These are phyloP conservation scores for Paramyrothecium roridum DNA, from an alignment of 2,329 filamentous ascomycete species.

Conservation along the genomic window DNA sequence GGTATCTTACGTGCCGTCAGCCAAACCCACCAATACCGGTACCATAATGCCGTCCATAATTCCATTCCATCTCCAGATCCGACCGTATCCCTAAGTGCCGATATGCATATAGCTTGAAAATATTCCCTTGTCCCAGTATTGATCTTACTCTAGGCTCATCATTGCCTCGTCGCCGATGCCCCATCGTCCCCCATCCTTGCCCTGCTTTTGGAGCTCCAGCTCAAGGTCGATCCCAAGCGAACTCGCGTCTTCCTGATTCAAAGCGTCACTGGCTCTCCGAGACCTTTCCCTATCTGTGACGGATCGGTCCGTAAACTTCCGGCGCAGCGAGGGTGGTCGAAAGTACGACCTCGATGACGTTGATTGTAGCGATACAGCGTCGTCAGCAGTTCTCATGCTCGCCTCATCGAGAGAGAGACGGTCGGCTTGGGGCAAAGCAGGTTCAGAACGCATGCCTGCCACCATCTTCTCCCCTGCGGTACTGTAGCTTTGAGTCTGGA, in stretches of 20 bases:
- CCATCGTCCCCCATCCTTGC: conserved; percentile 61
- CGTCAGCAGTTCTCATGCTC: conserved; percentile 30
- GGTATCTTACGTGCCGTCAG: not conserved
- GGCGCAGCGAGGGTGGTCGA: conserved; percentile 35
- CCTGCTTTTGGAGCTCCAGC: conserved; percentile 49
- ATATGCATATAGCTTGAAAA: not conserved
- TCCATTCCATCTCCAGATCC: not conserved
- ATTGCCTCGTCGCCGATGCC: conserved; percentile 80
- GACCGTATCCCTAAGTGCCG: not conserved
- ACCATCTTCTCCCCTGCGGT: conserved; percentile 35
- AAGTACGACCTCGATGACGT: conserved; percentile 46
- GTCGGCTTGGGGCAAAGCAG: conserved; percentile 13
- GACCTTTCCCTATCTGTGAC: conserved; percentile 30
- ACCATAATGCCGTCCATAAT: too few relatives aligned
- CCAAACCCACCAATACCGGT: not conserved
- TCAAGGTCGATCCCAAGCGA: conserved; percentile 42
- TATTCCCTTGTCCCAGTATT: not conserved
- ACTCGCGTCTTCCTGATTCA: conserved; percentile 38
- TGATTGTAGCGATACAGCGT: conserved; percentile 43
- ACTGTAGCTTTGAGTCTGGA: conserved; percentile 27
- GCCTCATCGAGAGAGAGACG: conserved; percentile 19
- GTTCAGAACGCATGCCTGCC: conserved; percentile 19
- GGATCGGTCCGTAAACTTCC: conserved; percentile 34
- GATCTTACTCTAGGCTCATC: conserved; percentile 71
- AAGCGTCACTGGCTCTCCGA: conserved; percentile 38